Conservation (phyloP, 1,139 yeast species). For the Yamadazyma sp. region DNA sequence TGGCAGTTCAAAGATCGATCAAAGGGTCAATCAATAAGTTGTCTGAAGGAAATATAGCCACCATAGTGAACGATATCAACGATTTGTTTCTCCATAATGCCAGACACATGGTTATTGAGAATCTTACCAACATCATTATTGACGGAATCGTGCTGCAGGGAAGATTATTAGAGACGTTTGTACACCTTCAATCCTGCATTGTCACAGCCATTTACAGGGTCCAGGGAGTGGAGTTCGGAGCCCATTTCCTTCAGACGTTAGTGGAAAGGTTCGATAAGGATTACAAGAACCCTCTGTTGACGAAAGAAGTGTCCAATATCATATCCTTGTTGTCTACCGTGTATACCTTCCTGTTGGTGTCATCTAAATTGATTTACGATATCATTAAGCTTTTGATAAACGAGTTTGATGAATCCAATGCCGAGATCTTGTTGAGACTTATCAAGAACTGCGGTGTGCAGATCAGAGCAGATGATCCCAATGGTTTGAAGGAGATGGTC, state of each 20-base stretch:
- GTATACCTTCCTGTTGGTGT: conserved; percentile 74
- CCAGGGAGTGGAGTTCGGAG: conserved; percentile 91
- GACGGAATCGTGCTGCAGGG: conserved; percentile 68
- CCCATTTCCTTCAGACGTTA: conserved; percentile 73
- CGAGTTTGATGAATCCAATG: conserved; percentile 65
- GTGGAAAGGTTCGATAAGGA: conserved; percentile 62
- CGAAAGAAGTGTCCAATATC: conserved; percentile 67
- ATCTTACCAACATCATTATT: conserved; percentile 59
- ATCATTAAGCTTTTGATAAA: conserved; percentile 57
- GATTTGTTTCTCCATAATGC: conserved; percentile 64
- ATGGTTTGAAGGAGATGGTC: conserved; percentile 79
- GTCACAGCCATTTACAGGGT: conserved; percentile 72
- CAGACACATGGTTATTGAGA: conserved; percentile 73
- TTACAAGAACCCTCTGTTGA: conserved; percentile 25
- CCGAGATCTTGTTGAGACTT: conserved; percentile 73
- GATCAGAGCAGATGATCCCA: conserved; percentile 87
- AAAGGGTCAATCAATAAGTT: conserved; percentile 84
- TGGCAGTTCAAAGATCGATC: conserved; percentile 56
- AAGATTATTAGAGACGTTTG: conserved; percentile 71
- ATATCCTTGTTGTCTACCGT: conserved; percentile 74
- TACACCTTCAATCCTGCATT: conserved; percentile 77
- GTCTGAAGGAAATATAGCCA: conserved; percentile 77
- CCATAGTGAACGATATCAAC: conserved; percentile 70
- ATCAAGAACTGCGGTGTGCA: conserved; percentile 79
- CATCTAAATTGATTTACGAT: conserved; percentile 76